These are phyloP conservation scores for Nitzschia palea DNA, from an alignment of 108 stramenopile genomes.

Conservation along the genomic window DNA sequence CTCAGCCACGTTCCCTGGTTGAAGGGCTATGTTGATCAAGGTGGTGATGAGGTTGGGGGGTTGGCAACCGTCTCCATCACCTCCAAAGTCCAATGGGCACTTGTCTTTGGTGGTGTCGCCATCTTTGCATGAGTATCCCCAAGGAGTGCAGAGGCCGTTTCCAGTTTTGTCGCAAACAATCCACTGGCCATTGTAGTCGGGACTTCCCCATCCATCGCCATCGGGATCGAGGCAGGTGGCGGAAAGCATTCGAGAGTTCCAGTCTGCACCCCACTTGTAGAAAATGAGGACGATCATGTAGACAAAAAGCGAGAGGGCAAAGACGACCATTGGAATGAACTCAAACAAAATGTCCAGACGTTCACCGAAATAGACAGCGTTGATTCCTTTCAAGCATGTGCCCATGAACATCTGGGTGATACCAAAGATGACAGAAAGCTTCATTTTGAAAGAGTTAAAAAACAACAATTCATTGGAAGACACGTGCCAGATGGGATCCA, in stretches of 20 bases:
- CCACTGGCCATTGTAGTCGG: slow-evolving; percentile 77
- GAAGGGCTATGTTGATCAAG: slow-evolving; percentile 96
- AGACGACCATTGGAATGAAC: slow-evolving; percentile 96
- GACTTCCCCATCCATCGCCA: slow-evolving; percentile 67
- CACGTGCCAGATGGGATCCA: slow-evolving; percentile 98
- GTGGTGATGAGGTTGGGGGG: slow-evolving; percentile 97
- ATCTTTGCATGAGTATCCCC: slow-evolving; percentile 75
- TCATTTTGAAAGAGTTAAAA: slow-evolving; percentile 99
- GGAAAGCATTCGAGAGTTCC: slow-evolving; percentile 94
- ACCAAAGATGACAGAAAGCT: slow-evolving; percentile 96
- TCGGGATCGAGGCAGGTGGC: slow-evolving; percentile 87
- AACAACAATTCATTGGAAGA: slow-evolving; percentile 95
- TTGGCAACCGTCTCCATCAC: slow-evolving; percentile 93
- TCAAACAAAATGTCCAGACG: slow-evolving; percentile 90
- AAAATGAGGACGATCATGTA: slow-evolving; percentile 99
- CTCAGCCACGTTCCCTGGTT: slow-evolving; percentile 92
- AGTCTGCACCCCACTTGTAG: slow-evolving; percentile 97
- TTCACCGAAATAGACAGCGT: slow-evolving; percentile 93
- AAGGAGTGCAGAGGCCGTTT: slow-evolving; percentile 77
- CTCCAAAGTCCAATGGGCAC: slow-evolving; percentile 93
- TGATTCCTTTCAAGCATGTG: slow-evolving; percentile 90
- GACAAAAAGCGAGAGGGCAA: slow-evolving; percentile 89
- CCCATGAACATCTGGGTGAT: slow-evolving; percentile 97
- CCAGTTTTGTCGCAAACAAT: slow-evolving; percentile 51
- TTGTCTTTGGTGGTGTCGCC: slow-evolving; percentile 60